Evolutionary conservation across 1,139 yeast species (phyloP).

Genomic region (Candida freyschussii): DNA sequence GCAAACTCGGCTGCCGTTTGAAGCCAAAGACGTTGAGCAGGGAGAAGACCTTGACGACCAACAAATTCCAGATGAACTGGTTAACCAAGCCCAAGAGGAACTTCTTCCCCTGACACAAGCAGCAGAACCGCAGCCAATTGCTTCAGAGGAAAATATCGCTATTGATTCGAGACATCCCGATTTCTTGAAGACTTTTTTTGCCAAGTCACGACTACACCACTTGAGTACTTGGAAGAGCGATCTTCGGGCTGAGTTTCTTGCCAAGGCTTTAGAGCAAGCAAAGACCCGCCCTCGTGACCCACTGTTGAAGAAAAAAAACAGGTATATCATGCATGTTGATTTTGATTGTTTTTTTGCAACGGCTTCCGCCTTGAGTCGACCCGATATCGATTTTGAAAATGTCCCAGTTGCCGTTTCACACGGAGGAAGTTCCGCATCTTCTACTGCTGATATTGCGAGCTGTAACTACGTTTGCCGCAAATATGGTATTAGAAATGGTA

Average conservation of each 20-base stretch:
- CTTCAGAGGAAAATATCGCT: conserved; percentile 9
- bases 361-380: conserved; percentile 61
- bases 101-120: conserved; percentile 24
- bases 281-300: conserved; percentile 4
- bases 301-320: conserved; percentile 4
- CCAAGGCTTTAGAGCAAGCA: conserved; percentile 21
- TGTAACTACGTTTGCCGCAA: conserved; percentile 83
- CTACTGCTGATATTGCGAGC: conserved; percentile 76
- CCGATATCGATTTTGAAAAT: conserved; percentile 48
- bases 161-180: conserved; percentile 72
- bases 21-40: conserved; percentile 2
- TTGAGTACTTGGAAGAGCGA: conserved; percentile 84
- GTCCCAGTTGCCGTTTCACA: conserved; percentile 84
- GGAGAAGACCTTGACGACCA: conserved; percentile 9
- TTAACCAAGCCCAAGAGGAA: conserved; percentile 12
- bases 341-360: conserved; percentile 94
- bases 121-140: conserved; percentile 7
- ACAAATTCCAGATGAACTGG: conserved; percentile 2
- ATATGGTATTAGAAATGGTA: conserved; percentile 75
- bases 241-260: conserved; percentile 50
- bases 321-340: conserved; percentile 70
- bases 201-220: conserved; percentile 82
- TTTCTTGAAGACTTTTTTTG: conserved; percentile 66
- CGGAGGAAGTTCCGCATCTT: conserved; percentile 47
- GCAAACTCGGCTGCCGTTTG: conserved; percentile 37